Percentiles rank a stretch among this genome's conserved stretches.
Evolutionary conservation across 192 early-diverging fungal genomes (phyloP).

Genomic region (Podila epicladia): DNA sequence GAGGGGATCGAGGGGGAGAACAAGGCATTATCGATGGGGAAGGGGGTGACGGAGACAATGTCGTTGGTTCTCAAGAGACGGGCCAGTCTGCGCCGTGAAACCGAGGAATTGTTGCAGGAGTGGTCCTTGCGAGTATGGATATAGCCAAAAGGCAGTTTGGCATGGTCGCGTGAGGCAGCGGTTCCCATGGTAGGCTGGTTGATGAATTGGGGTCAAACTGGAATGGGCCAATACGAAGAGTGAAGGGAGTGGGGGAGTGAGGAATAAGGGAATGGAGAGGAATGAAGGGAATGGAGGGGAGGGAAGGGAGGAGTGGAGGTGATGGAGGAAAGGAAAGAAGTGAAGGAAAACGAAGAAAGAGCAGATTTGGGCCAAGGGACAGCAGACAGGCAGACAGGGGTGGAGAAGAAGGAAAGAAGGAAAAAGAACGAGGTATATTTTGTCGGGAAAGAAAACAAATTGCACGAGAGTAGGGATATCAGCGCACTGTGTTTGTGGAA

Average conservation of each 20-base stretch:
- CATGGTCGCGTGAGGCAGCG: conserved; percentile 57
- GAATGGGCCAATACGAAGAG: not conserved
- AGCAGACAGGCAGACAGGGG: not conserved
- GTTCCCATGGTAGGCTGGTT: conserved; percentile 49
- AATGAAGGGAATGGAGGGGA: not conserved
- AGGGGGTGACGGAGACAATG: conserved; percentile 40
- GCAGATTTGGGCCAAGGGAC: not conserved
- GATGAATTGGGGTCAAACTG: not conserved
- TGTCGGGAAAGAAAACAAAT: not conserved
- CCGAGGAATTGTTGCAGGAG: conserved; percentile 33
- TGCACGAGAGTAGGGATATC: not conserved
- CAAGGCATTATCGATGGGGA: conserved; percentile 14
- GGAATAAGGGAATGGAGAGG: not conserved
- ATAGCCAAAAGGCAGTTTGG: conserved; percentile 64
- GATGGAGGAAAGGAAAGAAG: not conserved
- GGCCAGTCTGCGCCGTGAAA: conserved; percentile 33
- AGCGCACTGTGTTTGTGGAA: too few relatives aligned
- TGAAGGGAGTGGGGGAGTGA: not conserved
- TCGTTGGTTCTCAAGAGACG: conserved; percentile 37
- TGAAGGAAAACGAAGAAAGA: not conserved
- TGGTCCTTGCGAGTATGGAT: conserved; percentile 47
- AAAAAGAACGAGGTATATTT: not conserved
- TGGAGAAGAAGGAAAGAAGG: not conserved
- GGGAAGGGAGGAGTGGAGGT: not conserved
- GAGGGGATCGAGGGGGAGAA: conserved; percentile 3